Conservation (phyloP, 495 filamentous ascomycete genomes). For the Penicillium coprophilum region DNA sequence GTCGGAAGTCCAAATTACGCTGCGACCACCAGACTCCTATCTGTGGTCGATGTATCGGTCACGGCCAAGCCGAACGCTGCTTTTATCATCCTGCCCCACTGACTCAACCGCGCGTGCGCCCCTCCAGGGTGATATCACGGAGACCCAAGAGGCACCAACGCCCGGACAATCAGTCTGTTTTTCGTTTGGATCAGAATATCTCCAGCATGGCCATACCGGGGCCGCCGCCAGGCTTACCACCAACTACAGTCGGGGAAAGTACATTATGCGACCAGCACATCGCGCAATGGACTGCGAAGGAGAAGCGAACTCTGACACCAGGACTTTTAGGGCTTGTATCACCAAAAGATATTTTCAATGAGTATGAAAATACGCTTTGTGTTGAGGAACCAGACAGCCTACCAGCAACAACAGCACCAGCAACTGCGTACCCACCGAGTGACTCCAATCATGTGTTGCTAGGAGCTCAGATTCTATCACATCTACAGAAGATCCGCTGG, state of each 20-base stretch:
- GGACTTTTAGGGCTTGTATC: neutral
- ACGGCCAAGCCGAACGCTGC: slow-evolving; percentile 19
- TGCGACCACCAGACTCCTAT: slow-evolving; percentile 38
- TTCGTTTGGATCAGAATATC: neutral
- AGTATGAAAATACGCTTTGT: neutral
- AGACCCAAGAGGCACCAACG: neutral
- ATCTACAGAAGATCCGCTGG: neutral
- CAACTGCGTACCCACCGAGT: neutral
- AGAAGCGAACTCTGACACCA: neutral
- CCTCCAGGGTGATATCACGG: neutral
- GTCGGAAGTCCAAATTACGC: slow-evolving; percentile 43
- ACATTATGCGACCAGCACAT: neutral
- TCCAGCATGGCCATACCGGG: neutral
- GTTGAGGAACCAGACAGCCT: neutral
- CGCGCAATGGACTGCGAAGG: neutral
- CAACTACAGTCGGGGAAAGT: neutral
- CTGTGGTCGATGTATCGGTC: slow-evolving; percentile 27
- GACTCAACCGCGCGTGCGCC: slow-evolving; percentile 10
- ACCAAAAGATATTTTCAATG: neutral
- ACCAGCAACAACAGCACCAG: neutral
- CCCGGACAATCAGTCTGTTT: neutral
- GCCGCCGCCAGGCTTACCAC: neutral
- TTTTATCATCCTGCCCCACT: slow-evolving; percentile 37
- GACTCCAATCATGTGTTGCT: neutral
- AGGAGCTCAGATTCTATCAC: slow-evolving; percentile 4